Base-by-base conservation (phyloP, 164 flowering plant species). In the Protea cynaroides region DNA sequence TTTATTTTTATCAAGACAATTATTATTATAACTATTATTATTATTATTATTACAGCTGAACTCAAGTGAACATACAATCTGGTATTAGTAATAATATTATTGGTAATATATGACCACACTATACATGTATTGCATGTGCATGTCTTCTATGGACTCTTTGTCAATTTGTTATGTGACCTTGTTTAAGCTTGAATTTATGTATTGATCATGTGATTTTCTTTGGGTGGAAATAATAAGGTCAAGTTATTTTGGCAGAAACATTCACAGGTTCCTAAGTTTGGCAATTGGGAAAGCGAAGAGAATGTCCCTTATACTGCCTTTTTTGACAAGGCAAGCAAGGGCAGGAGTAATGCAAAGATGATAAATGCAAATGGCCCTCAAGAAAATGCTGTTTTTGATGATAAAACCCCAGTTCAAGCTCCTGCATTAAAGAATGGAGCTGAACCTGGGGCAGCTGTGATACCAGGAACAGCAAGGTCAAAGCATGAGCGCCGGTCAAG, bases 271-370 rank as follows among this genome's bases (percentile, higher is more conserved):
- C 98, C 98, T 21, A 68, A 82, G 63, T 94, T 94, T 68, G 99
- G 99, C 56, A 84, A 86, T 62, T 94, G 99, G 99, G 84, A 83
- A 21, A 79, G 73, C 58, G 90, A 77, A 56, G 90, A 81, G 13
- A 72, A 82, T 75, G 88, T 83, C 65, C 92, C 91, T 37, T 94
- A 94, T 77, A 94, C 99, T 0, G 88, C 75, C 23, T 87, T 78
- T 64, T 94, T 94, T 63, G 90, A 91, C 1, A 85, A 86, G 76
- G 99, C 97, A 13, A 81, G 93, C 50, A 79, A 86, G 78, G 85
- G 76, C 19, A 82, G 82, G 66, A 57, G 8, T 59, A 86, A 82
- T 8, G 87, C 83, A 50, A 83, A 77, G 77, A 71, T 82, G 66
- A 79, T 81, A 21, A 89, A 89, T 62, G 93, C 95, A 46, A 86